Evolutionary conservation across 2,329 filamentous ascomycete species (phyloP), one percentile per base, ranked within the genome.

Genomic region (Xylaria digitata): DNA sequence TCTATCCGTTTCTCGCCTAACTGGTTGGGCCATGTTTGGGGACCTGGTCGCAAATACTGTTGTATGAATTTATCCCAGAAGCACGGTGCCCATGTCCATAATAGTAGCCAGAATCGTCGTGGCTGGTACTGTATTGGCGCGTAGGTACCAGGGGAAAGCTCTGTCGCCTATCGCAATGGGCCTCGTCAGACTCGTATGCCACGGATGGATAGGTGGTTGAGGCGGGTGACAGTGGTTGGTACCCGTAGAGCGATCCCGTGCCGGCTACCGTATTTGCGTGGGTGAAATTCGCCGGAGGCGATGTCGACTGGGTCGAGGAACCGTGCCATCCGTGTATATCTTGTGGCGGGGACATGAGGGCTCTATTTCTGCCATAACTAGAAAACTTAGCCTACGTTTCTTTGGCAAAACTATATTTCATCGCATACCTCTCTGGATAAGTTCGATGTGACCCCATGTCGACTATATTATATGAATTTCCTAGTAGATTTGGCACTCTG

Each of bases 401-500:
- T 37, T 34, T 30, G 9, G 19, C 1, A 34, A 26, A 8, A 15
- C 17, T 8, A 19, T 40, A n/a, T n/a, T 49, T 23, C 9, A 50
- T 56, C 46, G 32, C 62, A 45, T 65, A 68, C 66, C 55, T 57
- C 53, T 49, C 62, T 46, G 53, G 23, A 42, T 62, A 60, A 32
- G 23, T 9, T 19, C 37, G 40, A 37, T 15, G 3, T 2, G 52
- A 50, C 26, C 43, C 42, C 32, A 58, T 49, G 17, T 37, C 61
- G 17, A 45, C 45, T 15, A 55, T 46, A 21, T 50, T 23, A 17
- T 68, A 68, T 26, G 65, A 60, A 6, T 65, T 67, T 45, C 45
- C 58, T n/a, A 68, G 48, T 8, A 40, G 49, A 5, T 48, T 61
- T 6, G 71, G 52, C 63, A 70, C 58, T 3, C 67, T 69, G 9